Conservation (phyloP, 2,329 filamentous ascomycete genomes). For the Chaetomium strumarium region DNA sequence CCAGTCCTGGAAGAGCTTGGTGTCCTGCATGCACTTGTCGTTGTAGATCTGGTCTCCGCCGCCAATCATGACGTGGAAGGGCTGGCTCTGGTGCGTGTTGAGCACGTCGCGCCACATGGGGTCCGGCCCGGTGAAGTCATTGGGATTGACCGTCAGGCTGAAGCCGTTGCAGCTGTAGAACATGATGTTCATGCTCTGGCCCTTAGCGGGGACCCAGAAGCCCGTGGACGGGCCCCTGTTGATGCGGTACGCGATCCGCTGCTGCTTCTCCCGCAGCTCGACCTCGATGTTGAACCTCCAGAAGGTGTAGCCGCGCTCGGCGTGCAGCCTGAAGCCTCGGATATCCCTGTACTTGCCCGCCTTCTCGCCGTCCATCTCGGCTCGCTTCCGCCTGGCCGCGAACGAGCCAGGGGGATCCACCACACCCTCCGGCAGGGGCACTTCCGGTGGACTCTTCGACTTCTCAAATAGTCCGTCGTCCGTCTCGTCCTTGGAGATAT, state of each 20-base stretch:
- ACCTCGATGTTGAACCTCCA: conserved; percentile 97
- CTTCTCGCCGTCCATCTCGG: conserved; percentile 69
- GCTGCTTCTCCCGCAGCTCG: conserved; percentile 70
- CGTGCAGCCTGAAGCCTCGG: conserved; percentile 72
- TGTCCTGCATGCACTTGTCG: conserved; percentile 72
- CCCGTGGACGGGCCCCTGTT: conserved; percentile 82
- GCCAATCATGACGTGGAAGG: conserved; percentile 97
- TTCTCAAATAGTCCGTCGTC: conserved; percentile 79
- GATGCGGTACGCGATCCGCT: conserved; percentile 90
- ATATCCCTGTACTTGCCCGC: conserved; percentile 77
- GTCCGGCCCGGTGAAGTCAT: conserved; percentile 84
- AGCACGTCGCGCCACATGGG: conserved; percentile 95
- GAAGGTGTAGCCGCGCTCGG: conserved; percentile 84
- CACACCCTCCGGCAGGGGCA: conserved; percentile 35
- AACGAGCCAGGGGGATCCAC: conserved; percentile 49
- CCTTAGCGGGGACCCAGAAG: conserved; percentile 88
- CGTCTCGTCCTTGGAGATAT: conserved; percentile 73
- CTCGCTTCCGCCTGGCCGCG: conserved; percentile 46
- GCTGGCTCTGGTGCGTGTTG: conserved; percentile 82
- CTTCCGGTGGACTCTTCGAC: conserved; percentile 48
- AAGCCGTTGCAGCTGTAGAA: conserved; percentile 98
- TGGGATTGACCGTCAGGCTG: conserved; percentile 68
- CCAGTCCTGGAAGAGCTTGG: conserved; percentile 76
- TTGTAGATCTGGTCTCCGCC: conserved; percentile 98
- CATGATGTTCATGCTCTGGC: conserved; percentile 95